phyloP scores from a whole-genome alignment of 352 stramenopile species.

The Phytophthora boehmeriae region DNA sequence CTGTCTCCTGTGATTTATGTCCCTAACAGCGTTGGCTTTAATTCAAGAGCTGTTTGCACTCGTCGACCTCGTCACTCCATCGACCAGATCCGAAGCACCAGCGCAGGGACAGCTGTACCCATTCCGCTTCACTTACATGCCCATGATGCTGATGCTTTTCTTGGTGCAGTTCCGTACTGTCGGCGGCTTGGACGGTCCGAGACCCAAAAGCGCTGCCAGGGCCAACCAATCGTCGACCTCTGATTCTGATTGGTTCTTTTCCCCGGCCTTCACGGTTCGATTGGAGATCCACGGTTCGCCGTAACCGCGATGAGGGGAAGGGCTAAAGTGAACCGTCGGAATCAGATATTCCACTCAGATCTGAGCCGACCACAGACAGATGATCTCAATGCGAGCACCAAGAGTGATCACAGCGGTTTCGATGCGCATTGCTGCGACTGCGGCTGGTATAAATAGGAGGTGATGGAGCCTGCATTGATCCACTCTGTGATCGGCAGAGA shows the following conservation, averaged over 20 bases:
- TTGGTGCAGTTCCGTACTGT: constrained; percentile 90
- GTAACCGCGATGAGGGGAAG: constrained; percentile 36
- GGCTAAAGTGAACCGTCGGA: constrained; percentile 2
- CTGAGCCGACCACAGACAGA: too few species aligned
- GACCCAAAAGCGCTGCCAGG: constrained; percentile 51
- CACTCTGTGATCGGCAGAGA: neutral
- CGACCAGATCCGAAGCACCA: constrained; percentile 17
- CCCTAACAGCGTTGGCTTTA: neutral
- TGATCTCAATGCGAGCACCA: too few species aligned
- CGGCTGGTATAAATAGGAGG: constrained; percentile 29
- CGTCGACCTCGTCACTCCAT: too few species aligned
- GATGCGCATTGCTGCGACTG: constrained; percentile 6
- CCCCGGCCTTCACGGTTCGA: constrained; percentile 33
- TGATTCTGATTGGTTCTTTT: constrained; percentile 44
- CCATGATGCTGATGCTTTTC: constrained; percentile 76
- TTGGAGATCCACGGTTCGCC: constrained; percentile 22
- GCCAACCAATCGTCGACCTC: constrained; percentile 74
- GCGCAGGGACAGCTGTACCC: constrained; percentile 8
- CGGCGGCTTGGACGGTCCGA: constrained; percentile 17
- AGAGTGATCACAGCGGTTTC: neutral
- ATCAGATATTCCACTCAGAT: too few species aligned
- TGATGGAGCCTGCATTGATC: neutral
- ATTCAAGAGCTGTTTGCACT: neutral
- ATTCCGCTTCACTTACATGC: constrained; percentile 86
- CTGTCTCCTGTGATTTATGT: constrained; percentile 4